Evolutionary conservation across 2,329 filamentous ascomycete species (phyloP).

Genomic region (Epichloe gansuensis): DNA sequence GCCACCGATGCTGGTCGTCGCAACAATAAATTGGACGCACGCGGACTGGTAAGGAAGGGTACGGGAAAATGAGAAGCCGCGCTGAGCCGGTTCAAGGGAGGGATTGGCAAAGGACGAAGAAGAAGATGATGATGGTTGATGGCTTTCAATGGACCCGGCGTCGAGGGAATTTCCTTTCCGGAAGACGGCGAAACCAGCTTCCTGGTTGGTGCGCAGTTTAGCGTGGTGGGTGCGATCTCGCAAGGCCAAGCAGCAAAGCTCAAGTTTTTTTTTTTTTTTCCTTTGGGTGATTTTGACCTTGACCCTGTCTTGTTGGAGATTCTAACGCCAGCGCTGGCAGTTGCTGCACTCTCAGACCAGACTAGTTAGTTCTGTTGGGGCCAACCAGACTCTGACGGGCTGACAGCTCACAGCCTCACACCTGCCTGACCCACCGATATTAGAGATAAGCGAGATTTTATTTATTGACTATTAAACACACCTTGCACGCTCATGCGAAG

Average conservation of each 20-base stretch:
- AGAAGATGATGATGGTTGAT: constrained; percentile 7
- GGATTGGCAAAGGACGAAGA: constrained; percentile 1
- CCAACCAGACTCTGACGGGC: neutral
- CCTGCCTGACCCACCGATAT: neutral
- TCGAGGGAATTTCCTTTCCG: constrained; percentile 12
- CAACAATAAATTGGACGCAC: neutral
- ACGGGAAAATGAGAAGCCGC: neutral
- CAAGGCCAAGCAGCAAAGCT: constrained; percentile 2
- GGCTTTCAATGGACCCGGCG: constrained; percentile 3
- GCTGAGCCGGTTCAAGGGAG: neutral
- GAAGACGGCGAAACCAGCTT: constrained; percentile 10
- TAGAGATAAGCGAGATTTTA: neutral
- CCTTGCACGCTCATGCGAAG: no score
- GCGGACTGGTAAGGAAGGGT: neutral
- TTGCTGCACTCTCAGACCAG: neutral
- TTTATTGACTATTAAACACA: no score
- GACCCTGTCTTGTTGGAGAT: neutral
- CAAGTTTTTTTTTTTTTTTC: constrained; percentile 9
- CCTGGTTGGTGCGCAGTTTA: constrained; percentile 4
- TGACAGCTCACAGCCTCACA: neutral
- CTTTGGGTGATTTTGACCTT: constrained; percentile 3
- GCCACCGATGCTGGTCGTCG: constrained; percentile 9
- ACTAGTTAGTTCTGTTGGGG: neutral
- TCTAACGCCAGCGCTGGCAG: neutral
- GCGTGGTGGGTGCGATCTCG: constrained; percentile 1